phyloP scores from a whole-genome alignment of 306 rosid species.

The Glycine latifolia region DNA sequence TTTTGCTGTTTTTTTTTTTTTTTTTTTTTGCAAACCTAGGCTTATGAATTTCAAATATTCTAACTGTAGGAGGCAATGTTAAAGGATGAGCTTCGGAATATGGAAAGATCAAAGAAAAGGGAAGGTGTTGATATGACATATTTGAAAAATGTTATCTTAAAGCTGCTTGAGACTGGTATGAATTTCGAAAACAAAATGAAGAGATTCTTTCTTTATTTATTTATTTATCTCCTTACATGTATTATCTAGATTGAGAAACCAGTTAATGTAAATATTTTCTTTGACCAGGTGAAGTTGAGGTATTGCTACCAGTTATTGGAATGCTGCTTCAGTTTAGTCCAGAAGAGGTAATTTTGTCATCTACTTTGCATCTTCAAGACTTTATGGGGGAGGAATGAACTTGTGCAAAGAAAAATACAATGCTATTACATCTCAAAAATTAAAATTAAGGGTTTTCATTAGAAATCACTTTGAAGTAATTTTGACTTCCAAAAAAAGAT shows the following conservation, averaged over 20 bases:
- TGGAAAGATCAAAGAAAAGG: slow-evolving; percentile 90
- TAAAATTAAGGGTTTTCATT: slow-evolving; percentile 22
- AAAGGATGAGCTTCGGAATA: slow-evolving; percentile 79
- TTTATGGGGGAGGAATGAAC: slow-evolving; percentile 28
- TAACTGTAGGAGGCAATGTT: slow-evolving; percentile 77
- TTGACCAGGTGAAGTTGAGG: slow-evolving; percentile 91
- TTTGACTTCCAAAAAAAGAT: slow-evolving; percentile 12
- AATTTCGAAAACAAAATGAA: slow-evolving; percentile 16
- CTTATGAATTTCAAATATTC: slow-evolving; percentile 40
- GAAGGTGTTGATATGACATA: slow-evolving; percentile 98
- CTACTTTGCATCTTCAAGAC: slow-evolving; percentile 15
- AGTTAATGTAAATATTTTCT: slow-evolving; percentile 24
- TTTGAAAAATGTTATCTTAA: slow-evolving; percentile 88
- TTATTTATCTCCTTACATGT: slow-evolving; percentile 28
- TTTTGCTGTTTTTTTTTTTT: neutral
- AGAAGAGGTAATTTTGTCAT: slow-evolving; percentile 75
- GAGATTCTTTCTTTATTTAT: neutral
- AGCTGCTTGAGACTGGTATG: slow-evolving; percentile 98
- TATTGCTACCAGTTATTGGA: slow-evolving; percentile 87
- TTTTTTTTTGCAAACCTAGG: slow-evolving; percentile 3
- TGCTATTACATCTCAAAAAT: slow-evolving; percentile 34
- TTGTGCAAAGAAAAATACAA: neutral
- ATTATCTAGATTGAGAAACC: slow-evolving; percentile 23
- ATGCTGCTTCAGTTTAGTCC: slow-evolving; percentile 99
- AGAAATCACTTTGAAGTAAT: slow-evolving; percentile 22